These are phyloP conservation scores for Skeletonema potamos DNA, from an alignment of 108 stramenopile species.

Conservation along the genomic window DNA sequence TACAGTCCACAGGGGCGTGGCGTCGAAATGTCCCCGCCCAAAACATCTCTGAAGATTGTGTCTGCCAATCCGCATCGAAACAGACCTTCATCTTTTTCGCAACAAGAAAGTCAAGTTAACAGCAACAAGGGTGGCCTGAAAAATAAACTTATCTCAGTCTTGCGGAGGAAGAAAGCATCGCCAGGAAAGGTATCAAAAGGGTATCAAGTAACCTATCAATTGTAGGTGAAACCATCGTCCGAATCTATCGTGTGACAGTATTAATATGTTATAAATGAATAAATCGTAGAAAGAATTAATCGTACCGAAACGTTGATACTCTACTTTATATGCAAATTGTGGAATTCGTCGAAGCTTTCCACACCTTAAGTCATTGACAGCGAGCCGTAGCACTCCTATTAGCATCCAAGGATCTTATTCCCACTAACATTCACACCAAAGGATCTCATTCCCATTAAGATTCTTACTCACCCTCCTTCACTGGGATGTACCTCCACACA, in stretches of 20 bases:
- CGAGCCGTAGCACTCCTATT: not conserved
- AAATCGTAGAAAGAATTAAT: not conserved
- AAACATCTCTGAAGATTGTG: not conserved
- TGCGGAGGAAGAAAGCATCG: not conserved
- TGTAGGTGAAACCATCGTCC: not conserved
- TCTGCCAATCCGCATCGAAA: not conserved
- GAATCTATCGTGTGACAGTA: not conserved
- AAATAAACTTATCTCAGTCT: not conserved
- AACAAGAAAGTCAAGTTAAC: not conserved
- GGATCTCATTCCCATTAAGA: not conserved
- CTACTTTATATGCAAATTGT: not conserved
- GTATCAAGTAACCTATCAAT: not conserved
- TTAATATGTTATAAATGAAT: not conserved
- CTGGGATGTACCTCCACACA: constrained; percentile 95
- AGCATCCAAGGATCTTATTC: not conserved
- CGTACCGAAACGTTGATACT: not conserved
- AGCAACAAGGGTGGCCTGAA: not conserved
- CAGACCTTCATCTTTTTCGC: not conserved
- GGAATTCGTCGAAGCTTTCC: not conserved
- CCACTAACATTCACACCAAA: not conserved
- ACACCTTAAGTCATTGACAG: not conserved
- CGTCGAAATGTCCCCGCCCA: not conserved
- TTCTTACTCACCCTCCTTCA: constrained; percentile 54
- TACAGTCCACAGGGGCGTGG: not conserved
- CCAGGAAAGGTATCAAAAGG: no score